phyloP scores from a whole-genome alignment of 2,329 filamentous ascomycete genomes.

The Aspergillus ochraceoroseus region DNA sequence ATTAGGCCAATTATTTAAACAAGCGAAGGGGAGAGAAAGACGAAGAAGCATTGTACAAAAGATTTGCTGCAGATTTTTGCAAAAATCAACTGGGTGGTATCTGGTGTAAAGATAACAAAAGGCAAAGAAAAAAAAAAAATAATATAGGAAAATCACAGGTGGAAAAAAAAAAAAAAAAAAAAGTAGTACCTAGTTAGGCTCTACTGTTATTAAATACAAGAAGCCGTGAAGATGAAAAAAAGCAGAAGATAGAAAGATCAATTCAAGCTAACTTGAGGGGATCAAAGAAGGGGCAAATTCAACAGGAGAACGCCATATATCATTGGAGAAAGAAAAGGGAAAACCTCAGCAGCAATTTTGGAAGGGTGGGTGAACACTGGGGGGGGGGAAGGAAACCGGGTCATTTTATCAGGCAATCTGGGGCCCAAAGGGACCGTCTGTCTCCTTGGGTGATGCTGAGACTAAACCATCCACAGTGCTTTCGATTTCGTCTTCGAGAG shows the following conservation, averaged over 20 bases:
- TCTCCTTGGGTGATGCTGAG: conserved; percentile 32
- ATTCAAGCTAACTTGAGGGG: conserved; percentile 2
- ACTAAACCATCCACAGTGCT: conserved; percentile 44
- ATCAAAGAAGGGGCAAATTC: background rate
- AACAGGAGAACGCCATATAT: conserved; percentile 4
- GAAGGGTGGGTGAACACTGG: conserved; percentile 7
- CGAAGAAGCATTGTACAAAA: conserved; percentile 19
- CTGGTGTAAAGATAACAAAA: conserved; percentile 13
- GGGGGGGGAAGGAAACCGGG: conserved; percentile 5
- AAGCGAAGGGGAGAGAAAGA: conserved; percentile 5
- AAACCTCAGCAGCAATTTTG: conserved; percentile 4
- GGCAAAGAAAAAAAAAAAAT: conserved; percentile 1
- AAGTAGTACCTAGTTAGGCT: background rate
- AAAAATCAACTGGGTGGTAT: conserved; percentile 19
- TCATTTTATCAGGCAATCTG: conserved; percentile 24
- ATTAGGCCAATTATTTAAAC: conserved; percentile 8
- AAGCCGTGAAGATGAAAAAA: background rate
- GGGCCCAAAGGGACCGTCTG: conserved; percentile 32
- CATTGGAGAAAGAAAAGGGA: conserved; percentile 2
- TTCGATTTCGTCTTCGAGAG: conserved; percentile 49
- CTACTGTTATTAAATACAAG: conserved; percentile 13
- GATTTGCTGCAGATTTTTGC: conserved; percentile 8
- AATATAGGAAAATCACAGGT: conserved; percentile 4
- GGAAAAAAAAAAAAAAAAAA: conserved; percentile 7
- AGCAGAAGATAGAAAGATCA: no score